Evolutionary conservation across 257 asterid genomes (phyloP), one percentile per base, ranked within the genome.

Genomic region (Capsicum baccatum): DNA sequence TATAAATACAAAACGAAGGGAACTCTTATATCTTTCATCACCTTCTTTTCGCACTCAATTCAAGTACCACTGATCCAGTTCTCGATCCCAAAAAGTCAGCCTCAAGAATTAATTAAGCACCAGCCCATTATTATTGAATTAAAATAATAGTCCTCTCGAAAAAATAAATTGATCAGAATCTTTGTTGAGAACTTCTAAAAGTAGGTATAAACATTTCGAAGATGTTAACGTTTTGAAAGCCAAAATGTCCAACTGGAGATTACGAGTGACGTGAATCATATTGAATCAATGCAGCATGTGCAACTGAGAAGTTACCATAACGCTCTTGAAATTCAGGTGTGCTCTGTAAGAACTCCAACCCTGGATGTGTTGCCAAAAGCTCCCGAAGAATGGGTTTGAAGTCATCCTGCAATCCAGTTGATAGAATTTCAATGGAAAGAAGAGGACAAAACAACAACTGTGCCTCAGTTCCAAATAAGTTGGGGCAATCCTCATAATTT

Each of bases 321-420:
- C 99, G 92, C 91, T 95, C 99, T 90, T 97, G 99, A 89, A 97
- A 97, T 88, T 97, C 99, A 87, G 99, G 98, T 87, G 99, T 97
- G 80, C 97, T 92, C 87, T 95, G 98, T 87, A 97, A 91, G 94
- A 97, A 97, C 88, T 95, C 98, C 91, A 97, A 88, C 85, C 99
- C 99, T 11, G 99, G 98, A 91, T 97, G 99, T 88, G 99, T 90
- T 78, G 96, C 89, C 95, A 97, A 89, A 89, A 97, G 97, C 82
- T 97, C 99, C 86, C 92, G 97, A 89, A 97, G 98, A 66, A 97
- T 89, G 83, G 97, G 95, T 86, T 95, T 97, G 89, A 97, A 95
- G 93, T 95, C 98, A 79, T 93, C 98, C 99, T 97, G 83, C 78
- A 70, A 78, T 44, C 69, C 82, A 83, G 33, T 80, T 14, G 48